Conservation (phyloP, 2,329 filamentous ascomycete genomes). For the Emmonsiellopsis sp. region DNA sequence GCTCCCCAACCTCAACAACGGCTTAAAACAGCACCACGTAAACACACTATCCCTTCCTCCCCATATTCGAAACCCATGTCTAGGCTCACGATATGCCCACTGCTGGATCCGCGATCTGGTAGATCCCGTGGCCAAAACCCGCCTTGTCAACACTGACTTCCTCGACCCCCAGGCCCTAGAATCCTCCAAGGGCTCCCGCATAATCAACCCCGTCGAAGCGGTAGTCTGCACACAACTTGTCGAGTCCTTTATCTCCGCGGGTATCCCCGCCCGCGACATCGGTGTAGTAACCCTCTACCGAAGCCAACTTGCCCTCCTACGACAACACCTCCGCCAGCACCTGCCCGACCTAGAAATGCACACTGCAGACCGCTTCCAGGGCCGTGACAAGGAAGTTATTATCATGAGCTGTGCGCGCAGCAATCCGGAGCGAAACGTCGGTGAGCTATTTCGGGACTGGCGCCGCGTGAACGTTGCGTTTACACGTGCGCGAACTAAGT, state of each 20-base stretch:
- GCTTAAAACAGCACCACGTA: constrained; percentile 48
- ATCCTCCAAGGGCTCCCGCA: constrained; percentile 62
- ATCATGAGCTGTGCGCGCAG: constrained; percentile 80
- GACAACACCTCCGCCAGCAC: constrained; percentile 56
- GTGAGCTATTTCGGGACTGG: constrained; percentile 86
- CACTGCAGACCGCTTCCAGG: constrained; percentile 94
- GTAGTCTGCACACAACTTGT: constrained; percentile 71
- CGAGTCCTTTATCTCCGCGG: constrained; percentile 63
- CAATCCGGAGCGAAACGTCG: constrained; percentile 75
- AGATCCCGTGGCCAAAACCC: constrained; percentile 61
- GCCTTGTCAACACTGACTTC: constrained; percentile 82
- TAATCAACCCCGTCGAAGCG: constrained; percentile 80
- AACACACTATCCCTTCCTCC: constrained; percentile 6
- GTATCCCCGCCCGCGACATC: constrained; percentile 66
- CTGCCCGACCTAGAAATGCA: constrained; percentile 74
- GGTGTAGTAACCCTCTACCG: constrained; percentile 97
- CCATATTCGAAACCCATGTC: constrained; percentile 43
- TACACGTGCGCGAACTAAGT: constrained; percentile 83
- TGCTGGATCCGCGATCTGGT: constrained; percentile 76
- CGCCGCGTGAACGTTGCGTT: constrained; percentile 91
- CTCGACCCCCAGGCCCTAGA: constrained; percentile 59
- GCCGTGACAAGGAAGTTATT: constrained; percentile 87
- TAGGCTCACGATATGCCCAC: constrained; percentile 35
- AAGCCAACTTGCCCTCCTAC: constrained; percentile 76
- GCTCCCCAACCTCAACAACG: constrained; percentile 55